Percentiles rank a stretch among this genome's conserved stretches.
phyloP scores from a whole-genome alignment of 768 basidiomycete genomes.

The Vararia minispora region DNA sequence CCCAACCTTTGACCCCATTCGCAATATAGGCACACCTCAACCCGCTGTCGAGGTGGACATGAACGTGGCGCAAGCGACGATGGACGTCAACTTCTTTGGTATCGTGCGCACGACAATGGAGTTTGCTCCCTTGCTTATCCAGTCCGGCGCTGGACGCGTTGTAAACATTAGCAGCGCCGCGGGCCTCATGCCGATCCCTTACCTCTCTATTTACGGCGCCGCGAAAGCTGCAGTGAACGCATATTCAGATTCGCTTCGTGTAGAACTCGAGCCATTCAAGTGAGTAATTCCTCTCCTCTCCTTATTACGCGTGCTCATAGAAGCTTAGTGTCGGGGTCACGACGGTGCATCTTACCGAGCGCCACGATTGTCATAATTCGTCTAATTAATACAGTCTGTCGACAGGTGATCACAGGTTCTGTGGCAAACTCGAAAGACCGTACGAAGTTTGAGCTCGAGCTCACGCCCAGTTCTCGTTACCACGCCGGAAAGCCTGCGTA shows the following conservation, averaged over 20 bases:
- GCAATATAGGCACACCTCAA: slow-evolving; percentile 10
- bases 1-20: background rate
- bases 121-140: slow-evolving; percentile 21
- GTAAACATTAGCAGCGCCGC: slow-evolving; percentile 21
- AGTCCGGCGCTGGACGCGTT: slow-evolving; percentile 18
- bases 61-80: slow-evolving; percentile 14
- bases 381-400: no score
- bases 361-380: no score
- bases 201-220: slow-evolving; percentile 20
- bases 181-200: slow-evolving; percentile 21
- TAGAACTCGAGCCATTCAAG: slow-evolving; percentile 25
- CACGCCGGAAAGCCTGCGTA: no score
- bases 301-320: no score
- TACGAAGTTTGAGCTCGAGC: no score
- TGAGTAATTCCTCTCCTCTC: background rate
- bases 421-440: no score
- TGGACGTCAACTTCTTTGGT: slow-evolving; percentile 24
- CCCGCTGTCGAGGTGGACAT: slow-evolving; percentile 18
- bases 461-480: no score
- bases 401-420: no score
- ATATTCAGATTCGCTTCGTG: slow-evolving; percentile 21
- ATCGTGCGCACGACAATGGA: slow-evolving; percentile 23
- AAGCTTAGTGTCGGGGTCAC: no score
- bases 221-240: slow-evolving; percentile 24
- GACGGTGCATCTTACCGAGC: no score